These are phyloP conservation scores for Blastobotrys serpentis DNA, from an alignment of 1,139 yeast genomes.

Conservation along the genomic window DNA sequence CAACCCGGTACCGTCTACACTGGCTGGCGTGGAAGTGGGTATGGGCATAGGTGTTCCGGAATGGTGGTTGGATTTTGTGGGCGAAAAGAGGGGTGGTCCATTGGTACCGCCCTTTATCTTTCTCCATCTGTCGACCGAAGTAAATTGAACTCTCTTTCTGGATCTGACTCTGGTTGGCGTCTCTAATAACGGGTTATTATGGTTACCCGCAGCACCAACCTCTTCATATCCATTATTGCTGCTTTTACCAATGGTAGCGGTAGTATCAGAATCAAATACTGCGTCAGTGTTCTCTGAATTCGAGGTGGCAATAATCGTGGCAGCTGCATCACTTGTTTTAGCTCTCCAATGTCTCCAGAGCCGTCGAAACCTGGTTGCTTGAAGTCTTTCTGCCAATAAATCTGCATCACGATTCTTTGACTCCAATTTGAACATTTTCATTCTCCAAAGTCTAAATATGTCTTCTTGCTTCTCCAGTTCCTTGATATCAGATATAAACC, in stretches of 20 bases:
- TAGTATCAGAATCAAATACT: constrained; percentile 1
- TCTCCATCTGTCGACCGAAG: constrained; percentile 30
- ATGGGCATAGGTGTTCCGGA: neutral
- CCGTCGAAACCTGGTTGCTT: constrained; percentile 24
- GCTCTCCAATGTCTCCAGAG: constrained; percentile 30
- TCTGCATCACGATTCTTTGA: constrained; percentile 30
- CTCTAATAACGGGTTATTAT: constrained; percentile 16
- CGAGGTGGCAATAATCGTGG: constrained; percentile 6
- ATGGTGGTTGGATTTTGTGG: neutral
- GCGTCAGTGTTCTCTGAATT: constrained; percentile 9
- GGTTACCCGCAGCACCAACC: neutral
- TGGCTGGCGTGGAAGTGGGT: constrained; percentile 2
- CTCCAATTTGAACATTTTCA: constrained; percentile 27
- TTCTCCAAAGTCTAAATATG: constrained; percentile 29
- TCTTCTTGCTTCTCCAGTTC: constrained; percentile 19
- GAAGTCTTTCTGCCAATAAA: constrained; percentile 23
- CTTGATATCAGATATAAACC: constrained; percentile 18
- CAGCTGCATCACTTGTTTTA: constrained; percentile 18
- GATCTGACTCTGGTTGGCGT: constrained; percentile 26
- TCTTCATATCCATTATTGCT: neutral
- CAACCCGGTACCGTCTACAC: neutral
- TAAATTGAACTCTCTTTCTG: constrained; percentile 21
- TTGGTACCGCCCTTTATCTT: constrained; percentile 13
- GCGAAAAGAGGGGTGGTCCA: neutral
- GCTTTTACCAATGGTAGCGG: constrained; percentile 1